Evolutionary conservation across 2,329 filamentous ascomycete species (phyloP).

Genomic region (Phymatotrichopsis omnivora): DNA sequence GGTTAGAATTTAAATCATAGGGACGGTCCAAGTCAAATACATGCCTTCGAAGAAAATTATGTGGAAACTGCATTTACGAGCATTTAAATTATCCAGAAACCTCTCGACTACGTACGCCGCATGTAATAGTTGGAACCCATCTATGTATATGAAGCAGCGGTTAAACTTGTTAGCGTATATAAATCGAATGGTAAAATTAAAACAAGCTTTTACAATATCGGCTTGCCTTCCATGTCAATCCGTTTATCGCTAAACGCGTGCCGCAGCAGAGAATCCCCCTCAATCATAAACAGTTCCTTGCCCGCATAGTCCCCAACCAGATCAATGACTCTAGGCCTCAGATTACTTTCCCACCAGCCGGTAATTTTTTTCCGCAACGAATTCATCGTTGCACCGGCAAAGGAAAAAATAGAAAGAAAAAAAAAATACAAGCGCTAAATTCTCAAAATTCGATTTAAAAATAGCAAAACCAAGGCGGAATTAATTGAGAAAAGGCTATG

Average conservation of each 20-base stretch:
- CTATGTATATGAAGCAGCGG: no score
- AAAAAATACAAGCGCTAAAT: not conserved
- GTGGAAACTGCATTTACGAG: constrained; percentile 60
- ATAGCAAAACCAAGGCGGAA: no score
- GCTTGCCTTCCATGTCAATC: constrained; percentile 55
- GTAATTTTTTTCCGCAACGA: not conserved
- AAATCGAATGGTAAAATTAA: no score
- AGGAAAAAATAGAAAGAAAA: not conserved
- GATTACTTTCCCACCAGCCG: constrained; percentile 16
- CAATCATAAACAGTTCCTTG: constrained; percentile 60
- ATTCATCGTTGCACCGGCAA: not conserved
- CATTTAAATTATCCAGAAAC: constrained; percentile 50
- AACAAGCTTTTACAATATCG: no score
- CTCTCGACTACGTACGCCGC: constrained; percentile 58
- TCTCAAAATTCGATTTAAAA: no score
- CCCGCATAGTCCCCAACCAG: constrained; percentile 68
- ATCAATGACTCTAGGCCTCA: constrained; percentile 40
- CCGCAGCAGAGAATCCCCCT: constrained; percentile 61
- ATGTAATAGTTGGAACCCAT: constrained; percentile 62
- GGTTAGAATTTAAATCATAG: not conserved
- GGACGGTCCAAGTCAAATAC: constrained; percentile 5
- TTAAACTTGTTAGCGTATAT: no score
- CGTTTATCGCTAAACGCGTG: constrained; percentile 52
- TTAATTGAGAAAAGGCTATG: no score
- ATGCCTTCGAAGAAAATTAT: constrained; percentile 57